phyloP scores from a whole-genome alignment of 1,284 basidiomycete species.

The Vanrija sp. region DNA sequence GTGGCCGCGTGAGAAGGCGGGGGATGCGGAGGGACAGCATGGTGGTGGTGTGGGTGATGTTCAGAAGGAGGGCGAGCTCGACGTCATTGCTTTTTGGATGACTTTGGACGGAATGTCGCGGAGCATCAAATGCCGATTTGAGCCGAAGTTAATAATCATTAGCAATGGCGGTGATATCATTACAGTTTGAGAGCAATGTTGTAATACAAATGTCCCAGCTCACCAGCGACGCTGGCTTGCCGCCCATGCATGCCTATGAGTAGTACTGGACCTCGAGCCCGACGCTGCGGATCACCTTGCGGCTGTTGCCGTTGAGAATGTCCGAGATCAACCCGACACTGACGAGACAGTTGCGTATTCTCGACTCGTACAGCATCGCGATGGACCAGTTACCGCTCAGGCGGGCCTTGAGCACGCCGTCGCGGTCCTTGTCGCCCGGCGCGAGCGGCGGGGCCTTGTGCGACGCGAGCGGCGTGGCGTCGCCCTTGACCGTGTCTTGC shows the following conservation, averaged over 20 bases:
- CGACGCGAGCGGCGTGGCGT: slow-evolving; percentile 4
- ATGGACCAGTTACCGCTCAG: slow-evolving; percentile 83
- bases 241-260: slow-evolving; percentile 25
- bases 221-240: not conserved
- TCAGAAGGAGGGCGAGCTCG: too few relatives aligned
- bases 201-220: too few relatives aligned
- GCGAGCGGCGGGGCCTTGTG: too few relatives aligned
- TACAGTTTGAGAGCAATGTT: too few relatives aligned
- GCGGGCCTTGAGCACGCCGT: slow-evolving; percentile 82
- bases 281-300: slow-evolving; percentile 72
- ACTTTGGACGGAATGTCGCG: too few relatives aligned
- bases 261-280: slow-evolving; percentile 91
- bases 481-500: not conserved
- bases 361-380: slow-evolving; percentile 88
- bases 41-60: too few relatives aligned
- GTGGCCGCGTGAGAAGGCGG: too few relatives aligned
- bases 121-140: too few relatives aligned
- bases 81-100: too few relatives aligned
- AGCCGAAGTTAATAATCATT: too few relatives aligned
- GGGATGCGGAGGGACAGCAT: too few relatives aligned
- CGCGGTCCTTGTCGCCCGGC: slow-evolving; percentile 27
- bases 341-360: slow-evolving; percentile 82
- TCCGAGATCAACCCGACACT: slow-evolving; percentile 85
- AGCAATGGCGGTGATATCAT: too few relatives aligned
- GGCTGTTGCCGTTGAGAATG: slow-evolving; percentile 66